Base-by-base conservation (phyloP, 1,139 yeast species). In the Kodamaea arcana region DNA sequence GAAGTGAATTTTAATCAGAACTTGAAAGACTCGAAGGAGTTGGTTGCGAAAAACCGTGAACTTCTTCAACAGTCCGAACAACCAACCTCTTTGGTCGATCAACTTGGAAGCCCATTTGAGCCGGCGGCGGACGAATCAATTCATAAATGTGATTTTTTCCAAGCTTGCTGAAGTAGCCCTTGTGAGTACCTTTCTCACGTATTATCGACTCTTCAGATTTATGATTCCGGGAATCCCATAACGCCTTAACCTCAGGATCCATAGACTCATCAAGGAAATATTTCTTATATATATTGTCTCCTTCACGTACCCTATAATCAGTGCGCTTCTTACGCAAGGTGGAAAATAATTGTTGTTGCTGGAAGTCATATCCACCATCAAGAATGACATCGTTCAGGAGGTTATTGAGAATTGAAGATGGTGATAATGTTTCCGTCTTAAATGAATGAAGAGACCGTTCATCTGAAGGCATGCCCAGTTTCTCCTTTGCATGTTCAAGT, bases 291-390 rank as follows among this genome's bases (percentile, higher is more conserved):
- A 70, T 68, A 22, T 56, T 43, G 44, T 74, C 80, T 2, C 69
- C 75, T 45, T 73, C 80, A 39, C 80, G 56, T 3, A 68, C 65
- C 2, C 74, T 60, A 47, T 72, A 72, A 45, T 74, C 74, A 18
- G 54, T 63, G 11, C 46, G 31, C 12, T 43, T 34, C 30, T 44
- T 47, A 8, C 51, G 31, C 15, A 40, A 16, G 31, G 41, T 42
- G 8, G 48, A 44, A 24, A 25, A 38, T 29, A 42, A 28, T 29
- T 47, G 48, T 27, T 43, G 37, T 8, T 32, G 29, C 7, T 30
- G 28, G 29, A 44, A 47, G 20, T 28, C 24, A 10, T 23, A 42
- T 28, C 57, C 36, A 24, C 43, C 44, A 15, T 40, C 44, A 11
- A 41, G 42, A 15, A 34, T 35, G 20, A 10, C 18, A 17, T 15